Evolutionary conservation across 2,329 filamentous ascomycete genomes (phyloP).

Genomic region (Fusarium tanahbumbuense): DNA sequence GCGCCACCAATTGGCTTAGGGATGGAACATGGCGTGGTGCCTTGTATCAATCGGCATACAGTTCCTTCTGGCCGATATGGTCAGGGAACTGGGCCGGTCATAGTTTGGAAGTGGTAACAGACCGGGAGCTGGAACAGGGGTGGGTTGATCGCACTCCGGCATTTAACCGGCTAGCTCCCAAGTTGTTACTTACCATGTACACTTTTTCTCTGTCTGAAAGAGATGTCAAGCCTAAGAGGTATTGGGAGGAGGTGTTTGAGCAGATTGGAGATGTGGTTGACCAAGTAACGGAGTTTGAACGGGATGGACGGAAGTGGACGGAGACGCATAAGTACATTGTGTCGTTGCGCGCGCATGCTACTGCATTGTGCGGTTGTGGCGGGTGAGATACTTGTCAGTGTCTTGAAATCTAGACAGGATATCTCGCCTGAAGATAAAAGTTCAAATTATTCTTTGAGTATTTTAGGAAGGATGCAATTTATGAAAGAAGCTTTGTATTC

Average conservation of each 20-base stretch:
- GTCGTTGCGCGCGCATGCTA: background rate
- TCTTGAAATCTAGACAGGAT: background rate
- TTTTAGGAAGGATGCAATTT: no score
- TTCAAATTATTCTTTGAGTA: background rate
- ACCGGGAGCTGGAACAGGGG: background rate
- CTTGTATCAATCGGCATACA: background rate
- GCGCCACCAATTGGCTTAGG: background rate
- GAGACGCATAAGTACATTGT: background rate
- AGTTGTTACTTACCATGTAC: constrained; percentile 9
- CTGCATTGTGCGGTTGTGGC: background rate
- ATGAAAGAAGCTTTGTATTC: background rate
- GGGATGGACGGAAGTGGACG: background rate
- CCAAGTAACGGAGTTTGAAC: background rate
- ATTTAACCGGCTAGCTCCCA: background rate
- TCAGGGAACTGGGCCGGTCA: constrained; percentile 13
- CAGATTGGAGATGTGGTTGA: background rate
- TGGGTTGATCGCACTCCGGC: constrained; percentile 15
- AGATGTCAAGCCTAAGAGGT: fast-evolving
- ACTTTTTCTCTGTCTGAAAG: background rate
- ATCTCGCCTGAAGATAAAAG: background rate
- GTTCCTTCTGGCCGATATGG: constrained; percentile 8
- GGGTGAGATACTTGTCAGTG: background rate
- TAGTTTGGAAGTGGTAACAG: constrained; percentile 10
- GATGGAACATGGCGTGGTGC: background rate
- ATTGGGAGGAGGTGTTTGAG: background rate